Evolutionary conservation across 2,329 filamentous ascomycete genomes (phyloP), one percentile per base, ranked within the genome.

Genomic region (Juglanconis oblonga): DNA sequence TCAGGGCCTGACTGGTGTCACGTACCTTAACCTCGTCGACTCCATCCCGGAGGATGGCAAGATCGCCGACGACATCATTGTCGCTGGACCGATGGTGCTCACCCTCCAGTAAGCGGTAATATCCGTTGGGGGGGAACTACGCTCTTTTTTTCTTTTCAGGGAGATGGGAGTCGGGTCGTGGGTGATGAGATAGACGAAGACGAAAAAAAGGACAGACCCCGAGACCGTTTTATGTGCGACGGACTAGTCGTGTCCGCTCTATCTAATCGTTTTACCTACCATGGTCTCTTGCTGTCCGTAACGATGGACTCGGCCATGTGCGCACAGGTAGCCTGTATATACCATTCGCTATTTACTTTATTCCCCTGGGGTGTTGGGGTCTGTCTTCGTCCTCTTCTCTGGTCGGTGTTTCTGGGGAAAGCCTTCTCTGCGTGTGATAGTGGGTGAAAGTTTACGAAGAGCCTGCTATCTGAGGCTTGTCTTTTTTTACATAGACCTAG

Each of bases 1-100:
- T 13, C 79, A 84, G 67, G 81, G 81, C 68, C 73, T 90, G 48
- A 77, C 79, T 8, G 88, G 88, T 51, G 77, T 89, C 64, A 83
- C 84, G 53, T 91, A 89, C 74, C 80, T 91, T 68, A 85, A 86
- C 67, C 78, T 91, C 66, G 84, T 87, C 58, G 88, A 71, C 67
- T 70, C 71, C 35, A 77, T 74, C 2, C 83, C 84, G 17, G 69
- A 79, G 35, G 75, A 74, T 29, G 83, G 82, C 40, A 72, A 77
- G 42, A 70, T 88, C 63, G 82, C 80, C 3, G 86, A 89, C 72
- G 82, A 81, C 57, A 86, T 87, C 66, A 85, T 86, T 52, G 76
- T 90, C 65, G 87, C 88, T 66, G 88, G 87, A 1, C 84, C 85
- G 52, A 81, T 86, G 76, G 81, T 84, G 55, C 74, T 87, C 72